phyloP scores from a whole-genome alignment of 306 rosid genomes.

The Quercus agrifolia region DNA sequence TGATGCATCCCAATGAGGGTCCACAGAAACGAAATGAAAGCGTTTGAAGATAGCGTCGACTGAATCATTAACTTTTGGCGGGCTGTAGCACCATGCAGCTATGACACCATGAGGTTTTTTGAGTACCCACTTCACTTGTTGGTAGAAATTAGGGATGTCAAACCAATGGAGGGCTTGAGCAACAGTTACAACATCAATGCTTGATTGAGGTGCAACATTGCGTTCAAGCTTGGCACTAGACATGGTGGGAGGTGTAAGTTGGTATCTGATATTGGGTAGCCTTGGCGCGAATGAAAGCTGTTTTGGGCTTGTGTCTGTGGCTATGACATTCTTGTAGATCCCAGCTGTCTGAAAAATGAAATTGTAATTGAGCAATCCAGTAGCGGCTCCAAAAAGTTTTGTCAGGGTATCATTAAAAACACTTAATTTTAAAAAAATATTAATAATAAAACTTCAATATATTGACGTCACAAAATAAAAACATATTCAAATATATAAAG shows the following conservation, averaged over 20 bases:
- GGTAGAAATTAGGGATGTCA: slow-evolving; percentile 53
- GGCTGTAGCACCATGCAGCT: slow-evolving; percentile 71
- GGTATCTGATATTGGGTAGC: slow-evolving; percentile 53
- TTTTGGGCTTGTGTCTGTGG: slow-evolving; percentile 63
- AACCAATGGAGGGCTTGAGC: slow-evolving; percentile 87
- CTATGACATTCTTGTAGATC: slow-evolving; percentile 59
- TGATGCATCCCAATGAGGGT: slow-evolving; percentile 54
- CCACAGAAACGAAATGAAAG: slow-evolving; percentile 9
- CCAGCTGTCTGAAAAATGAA: slow-evolving; percentile 43
- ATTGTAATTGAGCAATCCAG: background rate
- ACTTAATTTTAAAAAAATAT: too few relatives aligned
- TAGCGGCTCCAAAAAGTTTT: too few relatives aligned
- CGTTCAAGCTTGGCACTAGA: slow-evolving; percentile 46
- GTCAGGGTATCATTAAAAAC: too few relatives aligned
- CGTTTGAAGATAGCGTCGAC: slow-evolving; percentile 38
- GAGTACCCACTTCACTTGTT: slow-evolving; percentile 49
- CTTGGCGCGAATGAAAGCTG: slow-evolving; percentile 54
- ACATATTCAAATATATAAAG: too few relatives aligned
- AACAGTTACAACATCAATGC: slow-evolving; percentile 62
- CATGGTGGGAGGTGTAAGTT: slow-evolving; percentile 51
- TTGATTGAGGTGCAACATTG: slow-evolving; percentile 38
- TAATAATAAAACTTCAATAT: too few relatives aligned
- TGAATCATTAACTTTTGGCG: slow-evolving; percentile 38
- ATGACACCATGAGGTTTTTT: slow-evolving; percentile 72
- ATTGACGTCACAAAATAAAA: too few relatives aligned